These are phyloP conservation scores for Geranomyces variabilis DNA, from an alignment of 192 early-diverging fungal species.

Conservation along the genomic window DNA sequence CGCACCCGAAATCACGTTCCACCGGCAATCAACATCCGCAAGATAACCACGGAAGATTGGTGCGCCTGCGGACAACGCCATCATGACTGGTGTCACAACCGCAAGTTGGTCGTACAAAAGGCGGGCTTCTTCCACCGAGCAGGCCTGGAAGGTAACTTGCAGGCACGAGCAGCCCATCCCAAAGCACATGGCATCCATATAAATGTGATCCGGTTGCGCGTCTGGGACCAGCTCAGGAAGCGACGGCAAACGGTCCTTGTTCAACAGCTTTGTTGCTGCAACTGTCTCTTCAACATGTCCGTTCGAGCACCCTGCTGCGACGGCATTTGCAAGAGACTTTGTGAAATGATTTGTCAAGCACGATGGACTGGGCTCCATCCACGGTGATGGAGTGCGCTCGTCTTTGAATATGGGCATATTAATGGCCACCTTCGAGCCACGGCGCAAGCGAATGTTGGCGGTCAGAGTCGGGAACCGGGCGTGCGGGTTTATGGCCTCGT, in stretches of 20 bases:
- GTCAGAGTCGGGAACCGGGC: conserved; percentile 93
- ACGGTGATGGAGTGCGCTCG: conserved; percentile 84
- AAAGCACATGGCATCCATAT: conserved; percentile 99
- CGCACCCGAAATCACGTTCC: conserved; percentile 92
- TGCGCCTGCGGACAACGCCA: conserved; percentile 88
- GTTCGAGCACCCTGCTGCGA: conserved; percentile 53
- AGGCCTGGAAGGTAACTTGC: conserved; percentile 97
- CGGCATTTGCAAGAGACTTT: conserved; percentile 18
- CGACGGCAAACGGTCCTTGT: conserved; percentile 18
- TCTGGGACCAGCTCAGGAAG: conserved; percentile 53
- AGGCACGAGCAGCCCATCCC: conserved; percentile 98
- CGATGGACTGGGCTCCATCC: conserved; percentile 71
- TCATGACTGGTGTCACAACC: conserved; percentile 88
- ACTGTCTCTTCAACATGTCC: conserved; percentile 69
- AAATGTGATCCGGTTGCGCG: conserved; percentile 90
- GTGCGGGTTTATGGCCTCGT: conserved; percentile 93
- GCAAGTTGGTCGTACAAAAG: conserved; percentile 94
- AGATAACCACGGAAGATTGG: conserved; percentile 94
- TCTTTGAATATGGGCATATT: conserved; percentile 97
- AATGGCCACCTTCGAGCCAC: conserved; percentile 92
- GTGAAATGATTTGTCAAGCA: conserved; percentile 53
- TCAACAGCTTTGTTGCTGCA: conserved; percentile 6
- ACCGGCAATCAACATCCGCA: conserved; percentile 94
- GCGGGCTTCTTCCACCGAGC: conserved; percentile 88
- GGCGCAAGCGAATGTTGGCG: conserved; percentile 89